These are phyloP conservation scores for Plasmodium adleri DNA, from an alignment of 169 alveolate species.

Conservation along the genomic window DNA sequence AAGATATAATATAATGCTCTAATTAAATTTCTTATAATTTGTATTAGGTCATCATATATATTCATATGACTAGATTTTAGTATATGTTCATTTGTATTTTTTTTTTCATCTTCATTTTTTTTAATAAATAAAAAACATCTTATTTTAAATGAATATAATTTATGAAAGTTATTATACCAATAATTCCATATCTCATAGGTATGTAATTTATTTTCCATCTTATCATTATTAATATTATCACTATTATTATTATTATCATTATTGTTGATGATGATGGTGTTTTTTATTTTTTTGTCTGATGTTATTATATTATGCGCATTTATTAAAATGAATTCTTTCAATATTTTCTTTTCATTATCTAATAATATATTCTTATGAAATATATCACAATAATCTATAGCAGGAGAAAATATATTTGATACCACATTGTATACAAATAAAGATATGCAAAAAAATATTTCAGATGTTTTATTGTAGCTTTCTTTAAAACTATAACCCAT, in stretches of 20 bases:
- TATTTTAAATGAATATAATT: slow-evolving; percentile 34
- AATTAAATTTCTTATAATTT: slow-evolving; percentile 52
- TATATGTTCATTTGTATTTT: background rate
- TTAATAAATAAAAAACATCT: slow-evolving; percentile 31
- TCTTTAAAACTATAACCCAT: slow-evolving; percentile 57
- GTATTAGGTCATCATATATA: slow-evolving; percentile 20
- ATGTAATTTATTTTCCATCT: too few species aligned
- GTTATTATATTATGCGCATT: slow-evolving; percentile 35
- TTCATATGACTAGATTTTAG: slow-evolving; percentile 15
- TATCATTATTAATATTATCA: too few species aligned
- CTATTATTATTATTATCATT: too few species aligned
- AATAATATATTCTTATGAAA: slow-evolving; percentile 28
- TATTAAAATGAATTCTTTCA: slow-evolving; percentile 36
- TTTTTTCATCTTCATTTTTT: too few species aligned
- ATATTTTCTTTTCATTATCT: slow-evolving; percentile 43
- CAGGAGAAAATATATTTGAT: slow-evolving; percentile 58
- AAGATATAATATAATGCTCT: slow-evolving; percentile 63
- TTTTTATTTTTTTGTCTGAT: slow-evolving; percentile 5
- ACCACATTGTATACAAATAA: slow-evolving; percentile 47
- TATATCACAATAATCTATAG: slow-evolving; percentile 42
- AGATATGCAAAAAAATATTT: slow-evolving; percentile 36
- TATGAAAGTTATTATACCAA: slow-evolving; percentile 68
- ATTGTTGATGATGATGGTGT: background rate
- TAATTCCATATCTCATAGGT: slow-evolving; percentile 51
- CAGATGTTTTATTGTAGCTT: slow-evolving; percentile 42